Evolutionary conservation across 1,139 yeast species (phyloP), one percentile per base, ranked within the genome.

Genomic region (Dujonia santamariae): DNA sequence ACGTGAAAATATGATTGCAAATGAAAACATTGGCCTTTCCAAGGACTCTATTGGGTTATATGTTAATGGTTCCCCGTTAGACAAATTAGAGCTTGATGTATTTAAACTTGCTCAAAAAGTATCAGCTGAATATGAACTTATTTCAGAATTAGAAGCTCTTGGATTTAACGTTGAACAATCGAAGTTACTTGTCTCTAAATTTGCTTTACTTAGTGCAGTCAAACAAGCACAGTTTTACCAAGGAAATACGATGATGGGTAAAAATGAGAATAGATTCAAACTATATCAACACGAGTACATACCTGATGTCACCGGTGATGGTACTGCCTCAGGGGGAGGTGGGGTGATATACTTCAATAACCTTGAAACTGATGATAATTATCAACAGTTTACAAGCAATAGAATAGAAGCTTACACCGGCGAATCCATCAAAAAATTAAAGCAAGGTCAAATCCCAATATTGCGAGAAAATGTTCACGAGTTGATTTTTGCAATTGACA

Each of bases 281-380:
- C 53, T 72, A 3, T 65, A 51, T 41, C 50, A 58, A 28, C 52
- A 61, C 9, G 42, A 48, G 0, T 69, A 68, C 26, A n/a, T n/a
- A n/a, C n/a, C n/a, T n/a, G n/a, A n/a, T n/a, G n/a, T n/a, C n/a
- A n/a, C n/a, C n/a, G 52, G 63, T 28, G 59, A 65, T 11, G 53
- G 59, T 54, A n/a, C 45, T 47, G 0, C 42, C 41, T 3, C 44
- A 47, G 1, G 50, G 54, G 14, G 36, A 50, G 63, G 66, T 12
- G 75, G 78, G 0, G 74, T 90, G 6, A 67, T 84, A 1, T 90
- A 81, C 63, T 68, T 90, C 46, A 94, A 90, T 48, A 83, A 92
- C 55, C 59, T 92, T 9, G 95, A 81, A 45, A 51, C 45, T 0
- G 96, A 88, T 47, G 51, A 54, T 0, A 64, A 62, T 26, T 90